Percentiles rank a stretch among this genome's conserved stretches.
phyloP scores from a whole-genome alignment of 495 filamentous ascomycete species.

The Aspergillus bridgeri region DNA sequence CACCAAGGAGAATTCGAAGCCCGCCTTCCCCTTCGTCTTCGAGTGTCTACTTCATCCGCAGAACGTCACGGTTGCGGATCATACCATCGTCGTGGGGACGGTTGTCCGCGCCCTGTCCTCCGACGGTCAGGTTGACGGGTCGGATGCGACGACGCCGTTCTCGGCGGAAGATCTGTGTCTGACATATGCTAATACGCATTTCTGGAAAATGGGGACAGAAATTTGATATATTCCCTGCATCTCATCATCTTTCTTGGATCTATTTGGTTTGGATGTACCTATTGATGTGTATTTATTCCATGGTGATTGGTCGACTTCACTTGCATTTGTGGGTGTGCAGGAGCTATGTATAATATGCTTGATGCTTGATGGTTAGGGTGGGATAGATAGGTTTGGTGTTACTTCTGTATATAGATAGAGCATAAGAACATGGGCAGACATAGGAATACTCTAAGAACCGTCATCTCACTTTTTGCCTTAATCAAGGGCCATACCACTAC shows the following conservation, averaged over 20 bases:
- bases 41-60: conserved; percentile 38
- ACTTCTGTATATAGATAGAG: not conserved
- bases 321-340: not conserved
- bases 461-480: no score
- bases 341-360: not conserved
- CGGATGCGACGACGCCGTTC: not conserved
- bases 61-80: conserved; percentile 40
- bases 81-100: conserved; percentile 41
- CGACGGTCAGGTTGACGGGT: not conserved
- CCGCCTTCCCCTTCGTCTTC: conserved; percentile 38
- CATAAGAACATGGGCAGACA: not conserved
- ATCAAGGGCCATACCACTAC: no score
- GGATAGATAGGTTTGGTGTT: not conserved
- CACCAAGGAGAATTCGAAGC: conserved; percentile 5
- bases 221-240: conserved; percentile 21
- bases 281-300: not conserved
- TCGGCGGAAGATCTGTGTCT: conserved; percentile 31
- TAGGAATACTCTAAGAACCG: not conserved
- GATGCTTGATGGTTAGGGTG: not conserved
- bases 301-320: not conserved
- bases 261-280: not conserved
- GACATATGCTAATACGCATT: conserved; percentile 44
- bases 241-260: not conserved
- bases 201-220: conserved; percentile 43
- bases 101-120: conserved; percentile 24